Evolutionary conservation across 2,329 filamentous ascomycete genomes (phyloP), one percentile per base, ranked within the genome.

Genomic region (Pseudocercospora eumusae): DNA sequence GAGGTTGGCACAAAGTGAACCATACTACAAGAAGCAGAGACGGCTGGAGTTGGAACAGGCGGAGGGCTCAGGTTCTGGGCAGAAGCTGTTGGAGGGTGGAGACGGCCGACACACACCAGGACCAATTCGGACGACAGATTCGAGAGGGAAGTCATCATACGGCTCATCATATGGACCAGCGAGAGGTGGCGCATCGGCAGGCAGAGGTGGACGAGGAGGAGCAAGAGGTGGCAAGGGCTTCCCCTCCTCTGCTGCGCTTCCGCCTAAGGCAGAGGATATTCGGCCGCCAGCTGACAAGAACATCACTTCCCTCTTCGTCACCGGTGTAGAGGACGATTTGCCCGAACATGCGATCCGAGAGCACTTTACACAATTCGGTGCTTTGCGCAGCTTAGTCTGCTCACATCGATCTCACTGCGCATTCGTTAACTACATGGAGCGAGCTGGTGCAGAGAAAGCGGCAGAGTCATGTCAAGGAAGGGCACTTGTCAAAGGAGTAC

Each of bases 401-500:
- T 97, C 93, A 6, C 95, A 99, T 79, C 92, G 96, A 80, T 93
- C 93, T 15, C 95, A 98, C 74, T 98, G 93, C 75, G 95, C 95
- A 1, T 99, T 98, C 74, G 83, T 99, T 78, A 99, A 99, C 78
- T 99, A 92, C 75, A 87, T 92, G 69, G 91, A 89, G 2, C 85
- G 95, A 61, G 87, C 91, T 64, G 89, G 85, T 0, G 95, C 96
- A 0, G 95, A 99, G 78, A 87, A 84, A 62, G 96, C 96, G 0
- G 91, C 95, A 0, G 86, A 86, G 33, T 86, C 90, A 20, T 93
- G 92, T 69, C 89, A 96, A 75, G 95, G 96, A 5, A 90, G 89
- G 64, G 92, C 92, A 0, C 86, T 98, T 6, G 91, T 99, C 70
- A 88, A 92, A 36, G 95, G 95, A 2, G 97, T 93, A 70, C 95